Conservation (phyloP, 768 basidiomycete species). For the Suillus paluster region DNA sequence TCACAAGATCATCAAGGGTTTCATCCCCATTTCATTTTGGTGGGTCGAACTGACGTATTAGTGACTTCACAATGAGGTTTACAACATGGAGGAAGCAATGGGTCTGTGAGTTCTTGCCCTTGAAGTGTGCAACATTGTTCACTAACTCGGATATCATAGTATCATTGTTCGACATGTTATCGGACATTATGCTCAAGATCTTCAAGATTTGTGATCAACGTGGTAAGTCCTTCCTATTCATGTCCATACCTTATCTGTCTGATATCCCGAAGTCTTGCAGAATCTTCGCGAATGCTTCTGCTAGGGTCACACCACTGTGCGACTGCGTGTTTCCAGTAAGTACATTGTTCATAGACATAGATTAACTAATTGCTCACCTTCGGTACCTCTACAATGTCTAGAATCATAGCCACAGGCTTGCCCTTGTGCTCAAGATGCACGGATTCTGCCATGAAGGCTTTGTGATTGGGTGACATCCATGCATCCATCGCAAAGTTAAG, state of each 20-base stretch:
- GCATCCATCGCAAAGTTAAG: conserved; percentile 31
- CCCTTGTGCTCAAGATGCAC: conserved; percentile 26
- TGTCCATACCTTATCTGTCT: conserved; percentile 12
- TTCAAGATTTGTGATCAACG: conserved; percentile 9
- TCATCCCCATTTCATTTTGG: not conserved
- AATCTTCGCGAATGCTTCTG: conserved; percentile 18
- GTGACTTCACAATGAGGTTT: conserved; percentile 38
- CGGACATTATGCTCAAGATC: too few species aligned
- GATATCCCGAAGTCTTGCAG: conserved; percentile 28
- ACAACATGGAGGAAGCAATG: conserved; percentile 46
- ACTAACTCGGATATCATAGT: too few species aligned
- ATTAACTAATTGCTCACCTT: conserved; percentile 12
- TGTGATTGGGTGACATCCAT: conserved; percentile 35
- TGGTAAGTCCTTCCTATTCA: not conserved
- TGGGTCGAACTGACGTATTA: conserved; percentile 40
- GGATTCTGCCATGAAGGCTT: conserved; percentile 22
- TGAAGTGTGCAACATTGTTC: conserved; percentile 14
- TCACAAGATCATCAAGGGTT: too few species aligned
- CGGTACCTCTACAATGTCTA: conserved; percentile 31
- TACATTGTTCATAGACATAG: not conserved
- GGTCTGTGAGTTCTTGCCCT: conserved; percentile 26
- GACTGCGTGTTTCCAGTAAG: conserved; percentile 15
- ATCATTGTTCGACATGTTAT: too few species aligned
- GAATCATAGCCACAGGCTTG: conserved; percentile 13
- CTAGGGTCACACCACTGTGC: conserved; percentile 22